phyloP scores from a whole-genome alignment of 169 alveolate species.

The Ichthyophthirius multifiliis region DNA sequence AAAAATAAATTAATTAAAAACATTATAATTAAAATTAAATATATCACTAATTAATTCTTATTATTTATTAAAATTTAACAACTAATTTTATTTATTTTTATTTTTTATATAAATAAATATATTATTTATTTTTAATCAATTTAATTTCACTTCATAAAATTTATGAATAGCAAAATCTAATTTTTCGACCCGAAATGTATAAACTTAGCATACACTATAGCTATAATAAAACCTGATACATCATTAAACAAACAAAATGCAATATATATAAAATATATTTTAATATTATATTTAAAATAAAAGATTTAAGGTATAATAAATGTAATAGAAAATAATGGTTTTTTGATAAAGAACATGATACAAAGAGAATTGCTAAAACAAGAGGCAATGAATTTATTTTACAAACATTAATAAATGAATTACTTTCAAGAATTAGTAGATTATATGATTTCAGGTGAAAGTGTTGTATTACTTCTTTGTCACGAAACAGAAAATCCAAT shows the following conservation, averaged over 20 bases:
- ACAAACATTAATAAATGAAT: slow-evolving; percentile 48
- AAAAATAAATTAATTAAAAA: too few relatives aligned
- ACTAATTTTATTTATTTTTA: too few relatives aligned
- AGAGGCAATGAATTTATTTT: slow-evolving; percentile 66
- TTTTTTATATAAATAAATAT: too few relatives aligned
- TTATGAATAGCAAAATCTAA: too few relatives aligned
- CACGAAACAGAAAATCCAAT: slow-evolving; percentile 70
- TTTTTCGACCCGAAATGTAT: slow-evolving; percentile 22
- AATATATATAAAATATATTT: neutral
- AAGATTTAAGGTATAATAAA: slow-evolving; percentile 45
- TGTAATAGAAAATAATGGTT: slow-evolving; percentile 59
- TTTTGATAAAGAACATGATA: slow-evolving; percentile 60
- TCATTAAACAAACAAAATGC: slow-evolving; percentile 56
- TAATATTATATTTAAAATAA: too few relatives aligned
- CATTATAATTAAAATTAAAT: too few relatives aligned
- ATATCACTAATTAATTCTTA: too few relatives aligned
- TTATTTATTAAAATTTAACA: too few relatives aligned
- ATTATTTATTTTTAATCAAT: too few relatives aligned
- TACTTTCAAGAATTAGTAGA: slow-evolving; percentile 48
- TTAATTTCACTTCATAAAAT: too few relatives aligned
- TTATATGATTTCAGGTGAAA: slow-evolving; percentile 40
- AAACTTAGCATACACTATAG: slow-evolving; percentile 66
- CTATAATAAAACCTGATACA: slow-evolving; percentile 65
- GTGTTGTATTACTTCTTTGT: slow-evolving; percentile 34
- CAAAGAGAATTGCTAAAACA: slow-evolving; percentile 60